Evolutionary conservation across 2,329 filamentous ascomycete species (phyloP).

Genomic region (Albifimbria verrucaria): DNA sequence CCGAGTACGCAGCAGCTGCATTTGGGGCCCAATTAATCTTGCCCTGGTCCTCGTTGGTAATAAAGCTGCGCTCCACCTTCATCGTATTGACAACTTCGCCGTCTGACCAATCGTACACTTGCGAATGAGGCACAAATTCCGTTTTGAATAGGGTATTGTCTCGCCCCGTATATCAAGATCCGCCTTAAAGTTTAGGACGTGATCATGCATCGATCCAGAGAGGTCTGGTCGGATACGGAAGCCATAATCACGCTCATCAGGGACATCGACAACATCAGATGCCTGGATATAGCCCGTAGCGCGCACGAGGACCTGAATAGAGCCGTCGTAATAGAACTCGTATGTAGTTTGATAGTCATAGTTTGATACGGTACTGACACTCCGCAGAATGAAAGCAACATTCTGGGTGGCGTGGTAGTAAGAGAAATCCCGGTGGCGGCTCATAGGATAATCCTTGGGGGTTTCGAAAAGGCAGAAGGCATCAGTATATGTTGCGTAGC

Average conservation of each 20-base stretch:
- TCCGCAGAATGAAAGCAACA: slow-evolving; percentile 40
- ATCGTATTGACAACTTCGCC: slow-evolving; percentile 45
- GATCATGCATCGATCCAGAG: slow-evolving; percentile 48
- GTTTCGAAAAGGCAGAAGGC: slow-evolving; percentile 53
- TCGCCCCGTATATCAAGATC: slow-evolving; percentile 48
- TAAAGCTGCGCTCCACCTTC: slow-evolving; percentile 38
- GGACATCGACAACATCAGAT: slow-evolving; percentile 48
- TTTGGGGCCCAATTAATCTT: slow-evolving; percentile 47
- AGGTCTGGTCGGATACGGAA: slow-evolving; percentile 44
- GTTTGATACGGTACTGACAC: slow-evolving; percentile 47
- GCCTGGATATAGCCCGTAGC: slow-evolving; percentile 36
- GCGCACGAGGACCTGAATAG: slow-evolving; percentile 36
- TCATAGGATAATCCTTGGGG: slow-evolving; percentile 42
- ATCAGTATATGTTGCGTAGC: slow-evolving; percentile 45
- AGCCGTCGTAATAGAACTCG: slow-evolving; percentile 46
- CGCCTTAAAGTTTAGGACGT: slow-evolving; percentile 51
- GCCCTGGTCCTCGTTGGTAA: slow-evolving; percentile 38
- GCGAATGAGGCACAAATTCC: slow-evolving; percentile 24
- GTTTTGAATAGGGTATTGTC: slow-evolving; percentile 39
- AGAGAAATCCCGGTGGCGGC: slow-evolving; percentile 39
- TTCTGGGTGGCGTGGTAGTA: slow-evolving; percentile 43
- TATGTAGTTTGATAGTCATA: slow-evolving; percentile 49
- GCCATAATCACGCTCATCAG: slow-evolving; percentile 43
- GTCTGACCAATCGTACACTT: slow-evolving; percentile 44
- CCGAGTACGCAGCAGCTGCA: slow-evolving; percentile 39